A percentile compares a stretch with the other conserved stretches of the same genome.
Evolutionary conservation across 768 basidiomycete species (phyloP).

Genomic region (Leucocoprinus leucothites): DNA sequence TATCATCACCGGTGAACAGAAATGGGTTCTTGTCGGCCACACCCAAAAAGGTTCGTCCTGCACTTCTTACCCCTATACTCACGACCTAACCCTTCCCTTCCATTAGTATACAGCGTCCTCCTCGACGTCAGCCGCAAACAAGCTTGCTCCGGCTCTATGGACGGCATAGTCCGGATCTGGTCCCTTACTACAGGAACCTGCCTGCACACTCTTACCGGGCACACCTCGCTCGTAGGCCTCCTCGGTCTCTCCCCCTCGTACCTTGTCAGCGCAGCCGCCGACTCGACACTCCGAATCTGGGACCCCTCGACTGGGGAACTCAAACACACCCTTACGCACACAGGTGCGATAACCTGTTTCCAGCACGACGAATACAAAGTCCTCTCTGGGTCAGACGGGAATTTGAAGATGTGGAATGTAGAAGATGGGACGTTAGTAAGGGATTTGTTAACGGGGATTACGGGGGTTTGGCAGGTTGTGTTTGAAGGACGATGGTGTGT

Average conservation of each 20-base stretch:
- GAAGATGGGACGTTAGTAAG: slow-evolving; percentile 81
- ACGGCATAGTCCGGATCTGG: slow-evolving; percentile 96
- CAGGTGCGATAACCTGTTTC: slow-evolving; percentile 99
- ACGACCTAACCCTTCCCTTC: background rate
- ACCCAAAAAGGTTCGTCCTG: slow-evolving; percentile 76
- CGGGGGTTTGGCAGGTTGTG: slow-evolving; percentile 96
- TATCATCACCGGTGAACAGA: slow-evolving; percentile 76
- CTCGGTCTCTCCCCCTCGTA: slow-evolving; percentile 86
- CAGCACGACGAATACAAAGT: slow-evolving; percentile 99
- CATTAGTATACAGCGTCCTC: slow-evolving; percentile 89
- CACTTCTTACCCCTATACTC: slow-evolving; percentile 3
- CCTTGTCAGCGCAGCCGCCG: slow-evolving; percentile 94
- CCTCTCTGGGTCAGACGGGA: slow-evolving; percentile 92
- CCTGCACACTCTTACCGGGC: slow-evolving; percentile 79
- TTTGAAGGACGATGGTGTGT: slow-evolving; percentile 95
- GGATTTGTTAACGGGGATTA: slow-evolving; percentile 87
- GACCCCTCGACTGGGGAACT: slow-evolving; percentile 82
- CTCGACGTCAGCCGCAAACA: slow-evolving; percentile 83
- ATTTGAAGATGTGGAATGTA: slow-evolving; percentile 97
- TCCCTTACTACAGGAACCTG: slow-evolving; percentile 79
- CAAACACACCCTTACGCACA: slow-evolving; percentile 82
- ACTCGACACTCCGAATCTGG: slow-evolving; percentile 94
- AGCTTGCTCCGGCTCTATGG: slow-evolving; percentile 97
- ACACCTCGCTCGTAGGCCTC: slow-evolving; percentile 93
- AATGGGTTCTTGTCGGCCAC: slow-evolving; percentile 81